These are phyloP conservation scores for Eucalyptus albens DNA, from an alignment of 345 rosid species.

Conservation along the genomic window DNA sequence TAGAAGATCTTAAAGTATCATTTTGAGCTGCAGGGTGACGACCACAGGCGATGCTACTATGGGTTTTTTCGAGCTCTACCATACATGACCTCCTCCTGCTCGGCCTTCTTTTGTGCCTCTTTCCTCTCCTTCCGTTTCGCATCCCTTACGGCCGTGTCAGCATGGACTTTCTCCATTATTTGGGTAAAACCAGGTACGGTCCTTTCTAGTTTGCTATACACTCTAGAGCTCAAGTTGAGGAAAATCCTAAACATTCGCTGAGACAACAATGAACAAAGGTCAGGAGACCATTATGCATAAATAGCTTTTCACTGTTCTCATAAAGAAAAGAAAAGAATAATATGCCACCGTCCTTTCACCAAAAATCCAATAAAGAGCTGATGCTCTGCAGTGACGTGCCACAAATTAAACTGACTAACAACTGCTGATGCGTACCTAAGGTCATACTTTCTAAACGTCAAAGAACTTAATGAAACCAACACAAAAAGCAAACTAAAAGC, in stretches of 20 bases:
- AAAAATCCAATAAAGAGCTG: background rate
- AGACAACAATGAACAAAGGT: background rate
- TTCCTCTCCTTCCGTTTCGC: conserved; percentile 21
- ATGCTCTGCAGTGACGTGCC: background rate
- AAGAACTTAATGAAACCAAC: background rate
- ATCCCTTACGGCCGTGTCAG: conserved; percentile 15
- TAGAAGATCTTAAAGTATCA: background rate
- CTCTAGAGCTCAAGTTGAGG: conserved; percentile 25
- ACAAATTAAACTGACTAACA: background rate
- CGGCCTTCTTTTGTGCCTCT: conserved; percentile 21
- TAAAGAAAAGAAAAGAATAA: background rate
- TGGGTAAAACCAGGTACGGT: conserved; percentile 48
- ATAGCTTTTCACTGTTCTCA: background rate
- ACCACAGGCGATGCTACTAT: background rate
- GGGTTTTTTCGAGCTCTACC: background rate
- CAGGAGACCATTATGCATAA: background rate
- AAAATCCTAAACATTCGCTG: conserved; percentile 36
- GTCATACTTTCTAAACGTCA: background rate
- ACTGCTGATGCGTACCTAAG: background rate
- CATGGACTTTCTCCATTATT: conserved; percentile 39
- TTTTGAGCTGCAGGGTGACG: background rate
- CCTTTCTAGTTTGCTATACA: conserved; percentile 14
- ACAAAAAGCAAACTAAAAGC: background rate
- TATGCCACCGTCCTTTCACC: background rate
- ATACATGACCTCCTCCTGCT: conserved; percentile 1